These are phyloP conservation scores for Mortierella antarctica DNA, from an alignment of 192 early-diverging fungal genomes.

Conservation along the genomic window DNA sequence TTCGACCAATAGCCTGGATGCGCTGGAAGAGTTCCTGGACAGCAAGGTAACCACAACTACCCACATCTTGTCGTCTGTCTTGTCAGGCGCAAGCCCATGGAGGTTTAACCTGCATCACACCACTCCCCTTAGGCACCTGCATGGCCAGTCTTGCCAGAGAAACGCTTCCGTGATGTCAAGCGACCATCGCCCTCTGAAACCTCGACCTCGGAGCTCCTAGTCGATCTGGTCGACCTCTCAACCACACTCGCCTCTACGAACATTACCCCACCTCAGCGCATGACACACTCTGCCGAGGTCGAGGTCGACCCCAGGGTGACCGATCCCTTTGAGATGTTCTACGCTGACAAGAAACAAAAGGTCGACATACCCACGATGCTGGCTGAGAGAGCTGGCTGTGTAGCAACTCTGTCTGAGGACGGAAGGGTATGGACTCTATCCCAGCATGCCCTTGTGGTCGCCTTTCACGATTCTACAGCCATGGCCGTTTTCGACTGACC, in stretches of 20 bases:
- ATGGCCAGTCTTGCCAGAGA: neutral
- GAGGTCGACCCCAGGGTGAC: conserved; percentile 4
- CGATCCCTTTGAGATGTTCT: conserved; percentile 31
- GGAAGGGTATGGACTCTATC: conserved; percentile 7
- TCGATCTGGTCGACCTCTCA: conserved; percentile 14
- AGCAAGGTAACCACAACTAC: neutral
- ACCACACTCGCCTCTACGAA: neutral
- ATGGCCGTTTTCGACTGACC: neutral
- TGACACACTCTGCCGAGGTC: conserved; percentile 10
- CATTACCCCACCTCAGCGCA: neutral
- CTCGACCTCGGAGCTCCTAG: conserved; percentile 7
- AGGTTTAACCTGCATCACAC: neutral
- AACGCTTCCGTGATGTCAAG: neutral
- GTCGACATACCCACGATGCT: conserved; percentile 29
- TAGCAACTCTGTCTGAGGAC: conserved; percentile 1
- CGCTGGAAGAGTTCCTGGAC: conserved; percentile 5
- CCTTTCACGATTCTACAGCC: neutral
- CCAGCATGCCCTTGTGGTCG: neutral
- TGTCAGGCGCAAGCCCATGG: neutral
- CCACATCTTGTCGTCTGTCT: too few relatives aligned
- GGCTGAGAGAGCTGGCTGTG: conserved; percentile 8
- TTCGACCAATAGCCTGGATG: conserved; percentile 5
- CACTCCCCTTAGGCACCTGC: neutral
- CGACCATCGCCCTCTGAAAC: neutral
- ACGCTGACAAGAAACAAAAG: conserved; percentile 24